Base-by-base conservation (phyloP, 345 rosid species). In the Viola odorata region DNA sequence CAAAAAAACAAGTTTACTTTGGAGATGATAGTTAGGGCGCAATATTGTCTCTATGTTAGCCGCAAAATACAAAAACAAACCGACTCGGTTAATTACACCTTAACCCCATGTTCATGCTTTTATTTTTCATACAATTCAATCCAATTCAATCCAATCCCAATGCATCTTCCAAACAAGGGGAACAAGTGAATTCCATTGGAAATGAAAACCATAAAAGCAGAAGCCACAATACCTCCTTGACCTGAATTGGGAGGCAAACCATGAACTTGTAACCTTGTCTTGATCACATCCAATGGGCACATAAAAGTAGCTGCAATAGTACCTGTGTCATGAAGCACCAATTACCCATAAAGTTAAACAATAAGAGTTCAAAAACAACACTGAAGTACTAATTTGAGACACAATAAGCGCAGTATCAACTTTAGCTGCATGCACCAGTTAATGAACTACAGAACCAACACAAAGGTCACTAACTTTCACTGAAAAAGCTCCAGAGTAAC, bases 241-340 rank as follows among this genome's bases (percentile, higher is more conserved):
- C 81, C 84, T 3, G 88, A 70, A 42, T 69, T 63, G 15, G 83
- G 57, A 41, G 96, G 96, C 70, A 88, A 80, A 60, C 96, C 99
- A 71, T 86, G 86, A 10, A 94, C 96, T 60, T 94, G 99, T 60
- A 94, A 65, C 63, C 99, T 77, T 15, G 99, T 88, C 82, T 94
- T 94, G 83, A 94, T 90, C 75, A 94, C 99, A 82, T 94, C 96
- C 77, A 94, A 84, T 32, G 99, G 96, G 49, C 97, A 90, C 73
- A 94, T 78, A 37, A 90, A 90, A 53, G 97, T 86, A 32, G 99
- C 99, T 0, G 97, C 96, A 66, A 94, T 76, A 69, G 91, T 90
- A 64, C 99, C 99, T 94, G 73, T 64, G 69, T 53, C 32, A 12
- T 48, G 39, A 52, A 70, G 58, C 58, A 36, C 16, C 38, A 36